phyloP scores from a whole-genome alignment of 139 green algal genomes.

The Bryopsis sp. region DNA sequence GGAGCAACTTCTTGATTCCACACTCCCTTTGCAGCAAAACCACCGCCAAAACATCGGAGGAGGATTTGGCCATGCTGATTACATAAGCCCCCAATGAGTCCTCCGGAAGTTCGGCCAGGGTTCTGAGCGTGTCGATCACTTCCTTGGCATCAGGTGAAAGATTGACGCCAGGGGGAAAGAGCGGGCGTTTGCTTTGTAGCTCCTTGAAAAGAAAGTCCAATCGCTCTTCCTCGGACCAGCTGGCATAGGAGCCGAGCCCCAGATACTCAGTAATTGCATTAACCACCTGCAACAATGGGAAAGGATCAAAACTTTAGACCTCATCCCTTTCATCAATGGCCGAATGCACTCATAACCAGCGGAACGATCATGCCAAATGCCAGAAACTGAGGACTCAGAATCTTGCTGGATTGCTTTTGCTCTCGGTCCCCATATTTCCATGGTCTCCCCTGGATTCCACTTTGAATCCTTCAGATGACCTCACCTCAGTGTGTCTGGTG shows the following conservation, averaged over 20 bases:
- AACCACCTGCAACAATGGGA: constrained; percentile 41
- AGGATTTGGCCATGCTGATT: constrained; percentile 84
- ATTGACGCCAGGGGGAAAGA: constrained; percentile 71
- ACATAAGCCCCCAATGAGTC: constrained; percentile 84
- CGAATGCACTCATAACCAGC: background rate
- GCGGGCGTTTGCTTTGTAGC: constrained; percentile 64
- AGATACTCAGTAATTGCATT: constrained; percentile 89
- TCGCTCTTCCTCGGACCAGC: constrained; percentile 70
- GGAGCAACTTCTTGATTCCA: constrained; percentile 30
- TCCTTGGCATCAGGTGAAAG: constrained; percentile 53
- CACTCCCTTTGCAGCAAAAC: constrained; percentile 83
- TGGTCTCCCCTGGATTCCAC: constrained; percentile 21
- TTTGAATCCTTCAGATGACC: constrained; percentile 57
- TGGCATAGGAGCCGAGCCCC: constrained; percentile 70
- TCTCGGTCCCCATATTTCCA: too few species aligned
- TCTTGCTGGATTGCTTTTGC: too few species aligned
- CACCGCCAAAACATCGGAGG: constrained; percentile 87
- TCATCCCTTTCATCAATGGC: background rate
- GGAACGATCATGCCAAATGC: background rate
- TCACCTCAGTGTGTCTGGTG: constrained; percentile 74
- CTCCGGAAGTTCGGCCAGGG: constrained; percentile 31
- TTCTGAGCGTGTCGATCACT: constrained; percentile 72
- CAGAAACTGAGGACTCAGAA: too few species aligned
- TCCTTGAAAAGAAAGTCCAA: constrained; percentile 58
- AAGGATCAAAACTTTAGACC: background rate